These are phyloP conservation scores for Aspergillus pseudoterreus DNA, from an alignment of 2,329 filamentous ascomycete genomes.

Conservation along the genomic window DNA sequence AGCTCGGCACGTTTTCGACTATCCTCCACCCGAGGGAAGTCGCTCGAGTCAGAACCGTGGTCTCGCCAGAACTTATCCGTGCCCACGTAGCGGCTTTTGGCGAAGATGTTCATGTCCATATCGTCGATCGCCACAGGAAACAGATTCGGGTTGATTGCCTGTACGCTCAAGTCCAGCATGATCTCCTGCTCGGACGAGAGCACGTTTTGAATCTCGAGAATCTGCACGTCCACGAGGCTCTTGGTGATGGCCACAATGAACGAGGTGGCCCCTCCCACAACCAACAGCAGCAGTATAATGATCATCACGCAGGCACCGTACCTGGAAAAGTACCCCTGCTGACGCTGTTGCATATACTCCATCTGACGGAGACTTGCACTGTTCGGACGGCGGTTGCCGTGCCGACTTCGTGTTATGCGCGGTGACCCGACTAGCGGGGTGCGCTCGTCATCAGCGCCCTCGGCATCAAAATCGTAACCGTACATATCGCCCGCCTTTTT, in stretches of 20 bases:
- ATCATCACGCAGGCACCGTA: conserved; percentile 85
- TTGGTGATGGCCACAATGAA: conserved; percentile 92
- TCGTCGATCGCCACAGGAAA: conserved; percentile 81
- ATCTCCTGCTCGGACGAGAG: conserved; percentile 91
- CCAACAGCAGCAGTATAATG: conserved; percentile 73
- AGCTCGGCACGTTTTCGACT: conserved; percentile 32
- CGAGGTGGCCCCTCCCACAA: conserved; percentile 79
- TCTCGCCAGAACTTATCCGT: conserved; percentile 45
- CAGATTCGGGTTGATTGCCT: conserved; percentile 88
- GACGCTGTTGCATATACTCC: conserved; percentile 67
- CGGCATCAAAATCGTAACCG: conserved; percentile 77
- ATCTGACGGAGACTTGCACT: conserved; percentile 62
- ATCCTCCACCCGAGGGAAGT: conserved; percentile 29
- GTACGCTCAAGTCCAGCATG: conserved; percentile 86
- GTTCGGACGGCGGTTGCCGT: conserved; percentile 49
- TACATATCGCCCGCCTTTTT: conserved; percentile 62
- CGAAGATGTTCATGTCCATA: conserved; percentile 89
- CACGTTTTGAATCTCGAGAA: conserved; percentile 81
- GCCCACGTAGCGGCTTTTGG: conserved; percentile 87
- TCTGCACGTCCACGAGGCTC: conserved; percentile 72
- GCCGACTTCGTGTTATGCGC: conserved; percentile 57
- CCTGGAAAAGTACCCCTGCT: conserved; percentile 63
- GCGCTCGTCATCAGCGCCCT: conserved; percentile 79
- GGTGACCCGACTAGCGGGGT: conserved; percentile 71
- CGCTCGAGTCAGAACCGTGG: conserved; percentile 22